Evolutionary conservation across 257 asterid genomes (phyloP).

Genomic region (Plectranthus barbatus): DNA sequence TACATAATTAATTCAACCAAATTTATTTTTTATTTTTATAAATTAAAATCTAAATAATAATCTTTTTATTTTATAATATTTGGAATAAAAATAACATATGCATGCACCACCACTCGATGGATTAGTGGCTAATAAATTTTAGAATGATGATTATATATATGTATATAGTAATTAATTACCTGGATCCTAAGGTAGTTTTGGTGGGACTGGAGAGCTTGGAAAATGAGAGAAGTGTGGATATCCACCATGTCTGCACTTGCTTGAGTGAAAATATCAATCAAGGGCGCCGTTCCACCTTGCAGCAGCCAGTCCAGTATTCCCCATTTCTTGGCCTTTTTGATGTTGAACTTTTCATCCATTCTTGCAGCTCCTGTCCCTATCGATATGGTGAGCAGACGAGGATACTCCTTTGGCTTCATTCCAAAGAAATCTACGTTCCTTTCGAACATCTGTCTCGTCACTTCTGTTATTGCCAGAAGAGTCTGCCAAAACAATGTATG

Average conservation of each 20-base stretch:
- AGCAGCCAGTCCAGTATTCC: slow-evolving; percentile 40
- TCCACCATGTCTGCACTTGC: slow-evolving; percentile 54
- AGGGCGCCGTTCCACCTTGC: slow-evolving; percentile 31
- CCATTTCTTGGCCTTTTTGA: slow-evolving; percentile 36
- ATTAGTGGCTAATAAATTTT: too few relatives aligned
- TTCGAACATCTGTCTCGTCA: slow-evolving; percentile 39
- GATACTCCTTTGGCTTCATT: slow-evolving; percentile 32
- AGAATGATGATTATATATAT: too few relatives aligned
- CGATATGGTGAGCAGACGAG: slow-evolving; percentile 34
- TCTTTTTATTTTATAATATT: too few relatives aligned
- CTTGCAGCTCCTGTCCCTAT: slow-evolving; percentile 48
- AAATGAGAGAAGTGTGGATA: slow-evolving; percentile 31
- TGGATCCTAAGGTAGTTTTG: slow-evolving; percentile 47
- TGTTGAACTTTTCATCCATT: slow-evolving; percentile 26
- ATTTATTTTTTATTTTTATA: too few relatives aligned
- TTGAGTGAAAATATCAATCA: slow-evolving; percentile 41
- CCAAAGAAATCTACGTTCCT: slow-evolving; percentile 29
- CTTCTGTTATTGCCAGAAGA: slow-evolving; percentile 36
- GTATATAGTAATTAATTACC: slow-evolving; percentile 28
- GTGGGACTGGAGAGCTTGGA: slow-evolving; percentile 32
- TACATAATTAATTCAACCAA: too few relatives aligned
- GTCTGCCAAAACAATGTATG: too few relatives aligned
- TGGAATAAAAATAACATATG: too few relatives aligned
- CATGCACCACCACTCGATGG: too few relatives aligned
- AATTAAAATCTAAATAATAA: too few relatives aligned